Conservation (phyloP, 495 filamentous ascomycete genomes). For the Tuber umbilicatum region DNA sequence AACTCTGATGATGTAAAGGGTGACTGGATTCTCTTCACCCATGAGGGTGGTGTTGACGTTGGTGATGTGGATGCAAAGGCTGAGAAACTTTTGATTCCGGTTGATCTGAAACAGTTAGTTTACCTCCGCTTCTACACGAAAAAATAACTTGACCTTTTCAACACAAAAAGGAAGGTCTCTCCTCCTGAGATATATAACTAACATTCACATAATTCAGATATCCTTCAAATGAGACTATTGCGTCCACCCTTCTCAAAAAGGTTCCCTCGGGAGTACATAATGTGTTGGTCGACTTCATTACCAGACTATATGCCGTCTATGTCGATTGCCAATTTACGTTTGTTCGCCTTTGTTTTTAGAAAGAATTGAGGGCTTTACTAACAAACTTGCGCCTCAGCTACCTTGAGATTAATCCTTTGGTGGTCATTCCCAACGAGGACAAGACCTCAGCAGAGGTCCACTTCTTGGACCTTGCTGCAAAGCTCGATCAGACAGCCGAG, state of each 20-base stretch:
- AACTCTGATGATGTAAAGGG: conserved; percentile 55
- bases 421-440: conserved; percentile 91
- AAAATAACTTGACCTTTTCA: background rate
- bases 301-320: conserved; percentile 83
- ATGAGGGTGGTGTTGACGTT: conserved; percentile 99
- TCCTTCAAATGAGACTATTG: conserved; percentile 93
- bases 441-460: conserved; percentile 88
- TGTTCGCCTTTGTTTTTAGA: conserved; percentile 6
- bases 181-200: conserved; percentile 6
- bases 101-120: conserved; percentile 68
- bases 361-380: background rate
- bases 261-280: conserved; percentile 94
- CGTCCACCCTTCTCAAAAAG: conserved; percentile 73
- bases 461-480: conserved; percentile 97
- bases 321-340: conserved; percentile 98
- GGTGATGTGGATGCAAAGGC: conserved; percentile 99
- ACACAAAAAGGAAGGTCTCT: background rate
- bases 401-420: conserved; percentile 98
- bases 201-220: conserved; percentile 47
- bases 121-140: background rate
- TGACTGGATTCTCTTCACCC: conserved; percentile 98
- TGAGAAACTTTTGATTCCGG: conserved; percentile 94
- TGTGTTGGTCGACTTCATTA: conserved; percentile 97
- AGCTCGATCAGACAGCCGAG: conserved; percentile 98
- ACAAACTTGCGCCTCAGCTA: conserved; percentile 48